A percentile compares a stretch with the other conserved stretches of the same genome.
phyloP scores from a whole-genome alignment of 2,329 filamentous ascomycete genomes.

The Didymella pomorum region DNA sequence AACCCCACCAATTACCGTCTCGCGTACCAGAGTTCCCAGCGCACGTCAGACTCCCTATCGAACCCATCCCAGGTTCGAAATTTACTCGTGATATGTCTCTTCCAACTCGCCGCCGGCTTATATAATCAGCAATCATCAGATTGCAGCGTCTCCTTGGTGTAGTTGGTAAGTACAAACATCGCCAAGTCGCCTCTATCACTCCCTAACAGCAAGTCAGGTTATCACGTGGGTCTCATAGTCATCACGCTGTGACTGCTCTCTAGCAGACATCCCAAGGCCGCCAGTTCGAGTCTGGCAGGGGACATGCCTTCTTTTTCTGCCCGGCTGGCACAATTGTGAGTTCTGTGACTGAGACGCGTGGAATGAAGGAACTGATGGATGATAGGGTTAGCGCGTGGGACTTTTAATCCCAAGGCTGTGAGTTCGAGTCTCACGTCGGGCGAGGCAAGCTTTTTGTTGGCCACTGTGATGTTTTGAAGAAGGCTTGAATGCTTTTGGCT shows the following conservation, averaged over 20 bases:
- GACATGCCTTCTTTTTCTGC: constrained; percentile 21
- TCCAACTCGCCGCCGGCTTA: background rate
- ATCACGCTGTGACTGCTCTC: constrained; percentile 40
- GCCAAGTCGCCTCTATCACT: no score
- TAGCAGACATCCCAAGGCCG: constrained; percentile 46
- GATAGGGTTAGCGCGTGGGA: constrained; percentile 31
- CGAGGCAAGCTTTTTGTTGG: constrained; percentile 7
- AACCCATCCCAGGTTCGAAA: background rate
- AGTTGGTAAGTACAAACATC: constrained; percentile 26
- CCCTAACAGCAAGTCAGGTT: constrained; percentile 21
- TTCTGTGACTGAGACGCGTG: background rate
- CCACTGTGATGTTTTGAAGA: no score
- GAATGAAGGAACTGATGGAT: background rate
- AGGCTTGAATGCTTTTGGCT: background rate
- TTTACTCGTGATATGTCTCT: background rate
- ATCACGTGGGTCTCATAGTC: constrained; percentile 50
- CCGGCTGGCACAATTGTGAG: constrained; percentile 34
- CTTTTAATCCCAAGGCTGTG: constrained; percentile 37
- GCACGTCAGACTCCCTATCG: background rate
- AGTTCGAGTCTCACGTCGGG: constrained; percentile 29
- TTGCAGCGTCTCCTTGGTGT: constrained; percentile 45
- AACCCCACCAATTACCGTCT: constrained; percentile 6
- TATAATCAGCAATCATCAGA: constrained; percentile 18
- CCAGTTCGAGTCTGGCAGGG: constrained; percentile 50
- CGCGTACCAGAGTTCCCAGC: background rate